Evolutionary conservation across 2,329 filamentous ascomycete genomes (phyloP).

Genomic region (Colletotrichum sp.): DNA sequence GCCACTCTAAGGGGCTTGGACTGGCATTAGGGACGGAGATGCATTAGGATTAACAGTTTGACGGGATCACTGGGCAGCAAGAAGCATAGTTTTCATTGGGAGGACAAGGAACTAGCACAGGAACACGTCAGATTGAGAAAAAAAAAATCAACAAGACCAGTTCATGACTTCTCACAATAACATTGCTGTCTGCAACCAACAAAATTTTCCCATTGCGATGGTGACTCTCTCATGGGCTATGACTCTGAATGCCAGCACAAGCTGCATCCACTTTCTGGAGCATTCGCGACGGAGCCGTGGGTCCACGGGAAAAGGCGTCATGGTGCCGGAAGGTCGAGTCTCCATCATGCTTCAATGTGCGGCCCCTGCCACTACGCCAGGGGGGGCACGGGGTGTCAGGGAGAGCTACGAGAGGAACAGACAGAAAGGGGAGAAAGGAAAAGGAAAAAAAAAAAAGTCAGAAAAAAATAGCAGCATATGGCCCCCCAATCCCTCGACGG

Average conservation of each 20-base stretch:
- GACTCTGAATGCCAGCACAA: slow-evolving; percentile 7
- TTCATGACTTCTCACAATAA: not conserved
- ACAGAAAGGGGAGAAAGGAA: not conserved
- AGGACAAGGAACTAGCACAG: not conserved
- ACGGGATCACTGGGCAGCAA: not conserved
- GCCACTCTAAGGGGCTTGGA: not conserved
- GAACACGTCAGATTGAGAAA: not conserved
- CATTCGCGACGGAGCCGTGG: slow-evolving; percentile 5
- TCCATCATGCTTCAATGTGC: not conserved
- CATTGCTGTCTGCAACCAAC: not conserved
- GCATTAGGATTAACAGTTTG: not conserved
- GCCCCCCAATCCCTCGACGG: not conserved
- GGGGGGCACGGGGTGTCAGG: not conserved
- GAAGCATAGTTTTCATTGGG: not conserved
- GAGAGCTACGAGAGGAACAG: not conserved
- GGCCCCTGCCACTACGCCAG: not conserved
- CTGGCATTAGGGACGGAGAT: not conserved
- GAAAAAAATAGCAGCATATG: not conserved
- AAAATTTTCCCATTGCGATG: not conserved
- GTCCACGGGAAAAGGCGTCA: slow-evolving; percentile 14
- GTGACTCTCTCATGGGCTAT: slow-evolving; percentile 9
- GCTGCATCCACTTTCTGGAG: slow-evolving; percentile 7
- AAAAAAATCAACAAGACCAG: not conserved
- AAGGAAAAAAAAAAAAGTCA: not conserved
- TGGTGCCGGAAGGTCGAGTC: slow-evolving; percentile 6